Conservation (phyloP, 176 grass and related monocot species). For the Phragmites australis region DNA sequence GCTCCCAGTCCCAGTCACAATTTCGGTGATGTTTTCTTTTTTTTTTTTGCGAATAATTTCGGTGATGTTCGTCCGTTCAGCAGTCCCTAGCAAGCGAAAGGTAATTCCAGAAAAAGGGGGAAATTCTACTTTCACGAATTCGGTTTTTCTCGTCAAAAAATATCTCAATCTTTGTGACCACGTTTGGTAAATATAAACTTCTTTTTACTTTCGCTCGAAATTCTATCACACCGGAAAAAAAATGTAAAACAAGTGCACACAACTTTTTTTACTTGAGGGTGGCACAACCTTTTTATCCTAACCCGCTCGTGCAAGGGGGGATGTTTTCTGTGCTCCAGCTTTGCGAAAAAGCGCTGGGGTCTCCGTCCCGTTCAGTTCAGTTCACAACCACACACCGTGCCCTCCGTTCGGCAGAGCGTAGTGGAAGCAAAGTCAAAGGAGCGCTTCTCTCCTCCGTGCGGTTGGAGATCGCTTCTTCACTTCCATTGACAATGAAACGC, state of each 20-base stretch:
- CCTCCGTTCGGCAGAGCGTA: background rate
- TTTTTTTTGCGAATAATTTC: no score
- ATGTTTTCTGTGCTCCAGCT: background rate
- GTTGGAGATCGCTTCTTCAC: background rate
- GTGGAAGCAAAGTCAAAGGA: slow-evolving; percentile 46
- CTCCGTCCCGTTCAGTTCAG: background rate
- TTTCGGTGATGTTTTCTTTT: background rate
- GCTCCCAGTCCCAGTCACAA: background rate
- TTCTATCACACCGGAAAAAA: background rate
- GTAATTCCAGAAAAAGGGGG: no score
- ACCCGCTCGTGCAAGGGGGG: slow-evolving; percentile 38
- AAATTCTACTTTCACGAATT: no score
- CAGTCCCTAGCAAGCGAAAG: no score
- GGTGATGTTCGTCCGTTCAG: background rate
- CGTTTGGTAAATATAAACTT: background rate
- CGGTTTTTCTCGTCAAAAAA: no score
- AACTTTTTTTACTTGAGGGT: background rate
- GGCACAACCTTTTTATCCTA: background rate
- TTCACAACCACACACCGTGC: background rate
- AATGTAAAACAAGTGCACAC: background rate
- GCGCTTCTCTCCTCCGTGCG: slow-evolving; percentile 9
- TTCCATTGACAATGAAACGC: slow-evolving; percentile 10
- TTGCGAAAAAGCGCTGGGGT: background rate
- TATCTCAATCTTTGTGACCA: background rate
- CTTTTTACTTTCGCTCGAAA: background rate